These are phyloP conservation scores for Mycena olivaceomarginata DNA, from an alignment of 768 basidiomycete species.

Conservation along the genomic window DNA sequence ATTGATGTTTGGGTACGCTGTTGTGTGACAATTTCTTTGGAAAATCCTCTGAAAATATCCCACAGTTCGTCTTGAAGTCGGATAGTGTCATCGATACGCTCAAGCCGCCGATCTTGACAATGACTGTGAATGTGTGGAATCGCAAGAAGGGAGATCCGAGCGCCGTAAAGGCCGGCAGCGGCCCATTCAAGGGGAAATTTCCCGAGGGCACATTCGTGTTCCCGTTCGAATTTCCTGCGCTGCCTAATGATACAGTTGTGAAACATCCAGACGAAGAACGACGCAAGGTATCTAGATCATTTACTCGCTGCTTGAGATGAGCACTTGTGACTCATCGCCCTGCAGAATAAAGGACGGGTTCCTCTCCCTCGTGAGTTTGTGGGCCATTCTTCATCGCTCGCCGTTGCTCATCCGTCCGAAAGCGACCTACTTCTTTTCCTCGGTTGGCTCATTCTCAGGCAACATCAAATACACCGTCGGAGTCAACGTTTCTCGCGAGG, in stretches of 20 bases:
- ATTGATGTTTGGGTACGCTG: slow-evolving; percentile 38
- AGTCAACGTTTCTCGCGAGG: slow-evolving; percentile 39
- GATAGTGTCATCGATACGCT: slow-evolving; percentile 34
- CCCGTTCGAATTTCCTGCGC: slow-evolving; percentile 39
- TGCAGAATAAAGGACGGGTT: slow-evolving; percentile 35
- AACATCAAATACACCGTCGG: slow-evolving; percentile 34
- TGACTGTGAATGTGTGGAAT: slow-evolving; percentile 37
- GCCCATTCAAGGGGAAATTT: slow-evolving; percentile 38
- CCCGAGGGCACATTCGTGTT: slow-evolving; percentile 37
- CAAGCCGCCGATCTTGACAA: slow-evolving; percentile 18
- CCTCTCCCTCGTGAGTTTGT: slow-evolving; percentile 37
- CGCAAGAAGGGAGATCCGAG: slow-evolving; percentile 39
- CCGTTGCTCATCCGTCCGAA: background rate
- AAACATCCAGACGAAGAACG: slow-evolving; percentile 37
- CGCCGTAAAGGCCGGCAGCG: background rate
- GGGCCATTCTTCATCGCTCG: background rate
- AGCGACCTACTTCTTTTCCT: slow-evolving; percentile 32
- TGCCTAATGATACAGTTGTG: slow-evolving; percentile 34
- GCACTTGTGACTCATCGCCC: background rate
- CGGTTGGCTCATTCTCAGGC: slow-evolving; percentile 32
- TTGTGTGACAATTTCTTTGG: background rate
- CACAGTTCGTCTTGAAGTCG: slow-evolving; percentile 27
- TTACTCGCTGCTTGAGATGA: background rate
- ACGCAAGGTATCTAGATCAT: slow-evolving; percentile 18
- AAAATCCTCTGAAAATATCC: background rate